Percentiles rank a stretch among this genome's conserved stretches.
phyloP scores from a whole-genome alignment of 1,139 yeast genomes.

The Diutina rugosa region DNA sequence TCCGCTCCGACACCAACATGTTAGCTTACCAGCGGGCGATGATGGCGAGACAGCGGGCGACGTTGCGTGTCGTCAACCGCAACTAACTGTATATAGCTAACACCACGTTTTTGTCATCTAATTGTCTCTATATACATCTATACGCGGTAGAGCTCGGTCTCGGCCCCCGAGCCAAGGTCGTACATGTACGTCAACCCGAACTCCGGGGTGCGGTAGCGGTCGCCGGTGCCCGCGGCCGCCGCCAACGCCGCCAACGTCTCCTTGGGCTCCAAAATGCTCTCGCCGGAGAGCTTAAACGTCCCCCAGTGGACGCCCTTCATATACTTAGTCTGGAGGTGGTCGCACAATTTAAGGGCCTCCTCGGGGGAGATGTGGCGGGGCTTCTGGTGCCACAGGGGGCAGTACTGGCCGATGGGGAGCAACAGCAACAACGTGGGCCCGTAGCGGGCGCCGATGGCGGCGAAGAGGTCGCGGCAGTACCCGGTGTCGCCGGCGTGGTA shows the following conservation, averaged over 20 bases:
- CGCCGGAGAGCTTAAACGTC: slow-evolving; percentile 79
- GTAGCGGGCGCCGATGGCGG: slow-evolving; percentile 44
- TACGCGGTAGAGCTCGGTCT: background rate
- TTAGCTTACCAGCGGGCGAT: slow-evolving; percentile 27
- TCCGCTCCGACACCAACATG: slow-evolving; percentile 58
- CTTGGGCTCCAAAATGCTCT: slow-evolving; percentile 77
- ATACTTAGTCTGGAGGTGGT: slow-evolving; percentile 44
- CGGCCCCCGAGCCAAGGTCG: slow-evolving; percentile 12
- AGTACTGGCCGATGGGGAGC: slow-evolving; percentile 89
- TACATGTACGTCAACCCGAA: slow-evolving; percentile 29
- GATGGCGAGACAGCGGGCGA: slow-evolving; percentile 24
- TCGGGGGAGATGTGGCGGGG: slow-evolving; percentile 81
- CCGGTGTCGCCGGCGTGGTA: slow-evolving; percentile 97
- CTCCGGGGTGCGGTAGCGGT: slow-evolving; percentile 22
- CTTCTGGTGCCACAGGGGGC: slow-evolving; percentile 88
- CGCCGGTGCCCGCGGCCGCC: slow-evolving; percentile 8
- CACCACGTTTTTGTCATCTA: background rate
- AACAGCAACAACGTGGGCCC: slow-evolving; percentile 61
- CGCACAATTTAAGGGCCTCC: slow-evolving; percentile 60
- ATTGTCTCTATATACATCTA: background rate
- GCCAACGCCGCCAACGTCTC: slow-evolving; percentile 17
- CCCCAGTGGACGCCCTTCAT: slow-evolving; percentile 96
- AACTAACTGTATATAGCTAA: slow-evolving; percentile 1
- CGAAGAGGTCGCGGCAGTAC: slow-evolving; percentile 59
- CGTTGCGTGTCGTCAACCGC: slow-evolving; percentile 17